phyloP scores from a whole-genome alignment of 1,284 basidiomycete species.

The Sparassis latifolia region DNA sequence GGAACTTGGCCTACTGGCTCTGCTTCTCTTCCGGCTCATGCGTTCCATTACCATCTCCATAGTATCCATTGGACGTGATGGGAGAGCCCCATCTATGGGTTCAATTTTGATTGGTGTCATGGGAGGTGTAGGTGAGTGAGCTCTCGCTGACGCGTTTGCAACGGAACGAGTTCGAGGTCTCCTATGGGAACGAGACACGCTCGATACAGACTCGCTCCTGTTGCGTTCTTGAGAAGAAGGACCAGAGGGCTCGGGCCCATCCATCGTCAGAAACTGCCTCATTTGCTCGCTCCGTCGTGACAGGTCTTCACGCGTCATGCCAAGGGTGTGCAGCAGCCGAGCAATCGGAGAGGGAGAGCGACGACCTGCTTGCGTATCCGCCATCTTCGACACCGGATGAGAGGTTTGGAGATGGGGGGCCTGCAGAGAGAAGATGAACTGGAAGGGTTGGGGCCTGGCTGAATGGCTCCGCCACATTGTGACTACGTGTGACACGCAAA shows the following conservation, averaged over 20 bases:
- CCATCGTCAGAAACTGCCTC: slow-evolving; percentile 62
- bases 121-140: slow-evolving; percentile 35
- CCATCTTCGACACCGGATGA: slow-evolving; percentile 9
- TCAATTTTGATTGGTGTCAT: slow-evolving; percentile 58
- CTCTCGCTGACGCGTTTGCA: slow-evolving; percentile 33
- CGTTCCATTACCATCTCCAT: slow-evolving; percentile 72
- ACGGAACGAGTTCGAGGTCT: slow-evolving; percentile 46
- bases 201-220: slow-evolving; percentile 16
- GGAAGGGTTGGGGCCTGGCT: background rate
- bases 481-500: no score
- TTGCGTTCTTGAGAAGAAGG: slow-evolving; percentile 31
- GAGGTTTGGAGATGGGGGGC: background rate
- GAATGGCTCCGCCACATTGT: no score
- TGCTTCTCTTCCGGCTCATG: slow-evolving; percentile 44
- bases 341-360: slow-evolving; percentile 48
- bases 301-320: slow-evolving; percentile 67
- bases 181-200: slow-evolving; percentile 22
- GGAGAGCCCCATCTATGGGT: slow-evolving; percentile 39
- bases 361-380: slow-evolving; percentile 6
- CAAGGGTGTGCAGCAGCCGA: slow-evolving; percentile 56
- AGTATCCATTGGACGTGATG: slow-evolving; percentile 52
- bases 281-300: slow-evolving; percentile 61
- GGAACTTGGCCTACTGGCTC: slow-evolving; percentile 29
- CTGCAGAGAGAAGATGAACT: slow-evolving; percentile 2
- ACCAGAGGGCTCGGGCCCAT: slow-evolving; percentile 37